These are phyloP conservation scores for Pseudogymnoascus destructans DNA, from an alignment of 2,329 filamentous ascomycete species.

Conservation along the genomic window DNA sequence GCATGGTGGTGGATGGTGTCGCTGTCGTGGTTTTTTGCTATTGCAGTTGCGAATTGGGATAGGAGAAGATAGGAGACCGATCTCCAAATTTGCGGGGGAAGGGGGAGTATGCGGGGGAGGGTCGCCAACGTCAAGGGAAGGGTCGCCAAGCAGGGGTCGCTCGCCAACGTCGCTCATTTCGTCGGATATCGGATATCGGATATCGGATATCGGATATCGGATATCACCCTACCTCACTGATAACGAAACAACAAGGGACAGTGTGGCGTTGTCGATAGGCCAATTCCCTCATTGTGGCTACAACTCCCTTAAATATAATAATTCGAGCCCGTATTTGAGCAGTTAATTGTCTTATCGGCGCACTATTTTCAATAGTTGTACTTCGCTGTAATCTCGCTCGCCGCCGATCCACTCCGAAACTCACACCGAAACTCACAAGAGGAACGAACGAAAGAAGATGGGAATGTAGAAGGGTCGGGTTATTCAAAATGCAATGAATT, in stretches of 20 bases:
- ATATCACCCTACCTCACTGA: not conserved
- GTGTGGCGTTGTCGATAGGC: not conserved
- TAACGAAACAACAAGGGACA: not conserved
- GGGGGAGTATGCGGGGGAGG: not conserved
- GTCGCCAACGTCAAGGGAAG: not conserved
- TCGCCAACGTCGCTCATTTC: not conserved
- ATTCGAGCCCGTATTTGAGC: not conserved
- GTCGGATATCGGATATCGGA: constrained; percentile 1
- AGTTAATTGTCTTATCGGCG: not conserved
- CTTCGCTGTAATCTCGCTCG: not conserved
- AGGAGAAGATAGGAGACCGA: not conserved
- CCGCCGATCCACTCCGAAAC: not conserved
- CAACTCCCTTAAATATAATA: not conserved
- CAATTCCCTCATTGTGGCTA: not conserved
- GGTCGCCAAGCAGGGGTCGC: not conserved
- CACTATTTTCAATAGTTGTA: not conserved
- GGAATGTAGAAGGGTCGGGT: not conserved
- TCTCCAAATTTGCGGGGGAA: not conserved
- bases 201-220: constrained; percentile 1
- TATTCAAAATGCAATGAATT: constrained; percentile 1
- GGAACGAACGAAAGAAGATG: not conserved
- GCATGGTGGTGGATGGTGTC: not conserved
- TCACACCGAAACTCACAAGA: not conserved
- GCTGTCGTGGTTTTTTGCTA: not conserved
- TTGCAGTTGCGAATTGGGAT: not conserved